A percentile compares a stretch with the other conserved stretches of the same genome.
Conservation (phyloP, 2,329 filamentous ascomycete species). For the Cladorrhinum sp. region DNA sequence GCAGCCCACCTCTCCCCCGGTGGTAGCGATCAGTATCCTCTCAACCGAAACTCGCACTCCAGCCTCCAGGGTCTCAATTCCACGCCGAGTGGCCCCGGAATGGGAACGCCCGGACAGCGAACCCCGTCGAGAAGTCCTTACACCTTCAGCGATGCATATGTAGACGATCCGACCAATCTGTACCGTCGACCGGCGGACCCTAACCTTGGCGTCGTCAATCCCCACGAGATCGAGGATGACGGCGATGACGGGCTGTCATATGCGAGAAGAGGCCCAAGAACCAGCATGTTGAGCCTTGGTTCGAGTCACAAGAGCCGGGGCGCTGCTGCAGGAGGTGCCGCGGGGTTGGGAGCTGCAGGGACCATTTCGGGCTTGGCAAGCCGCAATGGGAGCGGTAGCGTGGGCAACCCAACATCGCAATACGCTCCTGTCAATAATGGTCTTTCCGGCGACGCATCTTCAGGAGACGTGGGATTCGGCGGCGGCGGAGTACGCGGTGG, state of each 20-base stretch:
- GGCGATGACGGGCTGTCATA: slow-evolving; percentile 78
- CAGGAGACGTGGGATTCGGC: slow-evolving; percentile 4
- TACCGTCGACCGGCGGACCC: slow-evolving; percentile 50
- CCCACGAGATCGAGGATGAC: slow-evolving; percentile 79
- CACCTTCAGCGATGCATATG: slow-evolving; percentile 47
- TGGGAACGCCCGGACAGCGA: slow-evolving; percentile 33
- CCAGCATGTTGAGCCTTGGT: slow-evolving; percentile 57
- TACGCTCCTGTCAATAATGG: slow-evolving; percentile 54
- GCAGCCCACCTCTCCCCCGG: background rate
- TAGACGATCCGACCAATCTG: slow-evolving; percentile 65
- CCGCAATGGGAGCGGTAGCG: slow-evolving; percentile 34
- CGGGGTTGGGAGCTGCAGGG: slow-evolving; percentile 41
- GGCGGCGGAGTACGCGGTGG: background rate
- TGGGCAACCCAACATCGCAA: slow-evolving; percentile 33
- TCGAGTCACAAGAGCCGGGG: slow-evolving; percentile 40
- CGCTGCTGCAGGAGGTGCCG: slow-evolving; percentile 45
- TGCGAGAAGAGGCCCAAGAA: slow-evolving; percentile 43
- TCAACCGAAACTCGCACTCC: slow-evolving; percentile 40
- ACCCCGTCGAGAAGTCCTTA: slow-evolving; percentile 49
- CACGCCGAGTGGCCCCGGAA: slow-evolving; percentile 34
- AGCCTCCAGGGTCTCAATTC: slow-evolving; percentile 40
- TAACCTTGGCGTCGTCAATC: slow-evolving; percentile 63
- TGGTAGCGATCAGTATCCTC: background rate
- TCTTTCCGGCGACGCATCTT: background rate
- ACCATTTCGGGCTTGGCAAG: slow-evolving; percentile 43